A percentile compares a stretch with the other conserved stretches of the same genome.
phyloP scores from a whole-genome alignment of 2,329 filamentous ascomycete genomes.

The Fusarium longipes region DNA sequence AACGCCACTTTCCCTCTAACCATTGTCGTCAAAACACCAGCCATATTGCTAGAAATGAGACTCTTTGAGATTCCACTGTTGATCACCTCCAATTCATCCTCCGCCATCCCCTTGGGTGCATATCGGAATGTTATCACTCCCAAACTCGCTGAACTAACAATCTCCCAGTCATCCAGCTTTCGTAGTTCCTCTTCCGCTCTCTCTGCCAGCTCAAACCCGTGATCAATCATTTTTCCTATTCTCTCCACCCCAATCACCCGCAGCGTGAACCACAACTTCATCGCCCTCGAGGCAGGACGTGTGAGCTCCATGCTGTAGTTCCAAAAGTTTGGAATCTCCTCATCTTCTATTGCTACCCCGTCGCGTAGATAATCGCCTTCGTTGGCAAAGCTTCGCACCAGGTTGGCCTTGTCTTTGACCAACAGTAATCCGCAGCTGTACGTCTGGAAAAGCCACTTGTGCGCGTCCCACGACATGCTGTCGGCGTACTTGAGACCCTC shows the following conservation, averaged over 20 bases:
- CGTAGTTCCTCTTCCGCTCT: constrained; percentile 34
- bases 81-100: not conserved
- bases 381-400: constrained; percentile 41
- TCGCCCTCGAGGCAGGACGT: constrained; percentile 34
- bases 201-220: constrained; percentile 40
- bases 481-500: constrained; percentile 33
- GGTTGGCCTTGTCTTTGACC: constrained; percentile 32
- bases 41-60: constrained; percentile 16
- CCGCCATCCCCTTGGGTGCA: not conserved
- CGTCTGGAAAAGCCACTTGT: constrained; percentile 47
- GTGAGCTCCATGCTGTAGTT: constrained; percentile 45
- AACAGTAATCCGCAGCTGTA: constrained; percentile 42
- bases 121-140: constrained; percentile 41
- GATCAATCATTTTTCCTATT: constrained; percentile 42
- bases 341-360: constrained; percentile 37
- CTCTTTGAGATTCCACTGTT: constrained; percentile 8
- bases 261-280: constrained; percentile 46
- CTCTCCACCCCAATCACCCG: constrained; percentile 38
- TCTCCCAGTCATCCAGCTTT: constrained; percentile 36
- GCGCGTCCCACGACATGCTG: constrained; percentile 45
- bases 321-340: constrained; percentile 45
- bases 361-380: constrained; percentile 44
- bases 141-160: constrained; percentile 40
- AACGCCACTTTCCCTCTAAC: constrained; percentile 2
- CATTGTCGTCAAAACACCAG: constrained; percentile 11